Base-by-base conservation (phyloP, 2,329 filamentous ascomycete genomes). In the Neopestalotiopsis clavispora region DNA sequence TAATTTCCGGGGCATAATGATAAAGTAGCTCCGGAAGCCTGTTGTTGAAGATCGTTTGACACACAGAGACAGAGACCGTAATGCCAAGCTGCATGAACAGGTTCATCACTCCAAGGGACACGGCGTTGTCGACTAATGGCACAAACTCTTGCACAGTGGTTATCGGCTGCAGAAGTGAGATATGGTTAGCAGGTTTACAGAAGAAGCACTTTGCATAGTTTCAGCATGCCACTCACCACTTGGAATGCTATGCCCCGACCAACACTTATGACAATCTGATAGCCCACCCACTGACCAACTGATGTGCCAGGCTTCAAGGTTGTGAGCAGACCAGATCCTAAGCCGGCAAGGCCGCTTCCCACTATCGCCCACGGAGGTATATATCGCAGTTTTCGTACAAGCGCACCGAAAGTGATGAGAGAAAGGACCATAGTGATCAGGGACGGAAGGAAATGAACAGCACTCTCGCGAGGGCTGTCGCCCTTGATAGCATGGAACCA, bases 401-500 rank as follows among this genome's bases (percentile, higher is more conserved):
- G 58, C 0, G 58, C 58, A 5, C 58, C 58, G 4, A 60, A 34
- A n/a, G 30, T n/a, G 58, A 60, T 34, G 17, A 60, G 28, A 12
- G 58, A 17, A 60, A 23, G 14, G 0, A 60, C 28, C 30, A 20
- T 17, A 4, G 60, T 10, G 2, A 63, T n/a, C 14, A 63, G 14
- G 4, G 34, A 63, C 6, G 60, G 60, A 6, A 63, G 10, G 0
- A 42, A 4, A 32, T 42, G 30, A 4, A 63, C 34, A 5, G 30
- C 60, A 1, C 30, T 42, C 60, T n/a, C 38, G 4, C 9, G 10
- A 13, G 60, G 13, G 1, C 23, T 34, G n/a, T 63, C 60, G 1
- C 60, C 60, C 7, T n/a, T 10, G 60, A 42, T 34, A 4, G 60
- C 60, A 12, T 63, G 60, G 34, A 63, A 63, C 60, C 60, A 63